These are phyloP conservation scores for Rhazya stricta DNA, from an alignment of 257 asterid genomes.

Conservation along the genomic window DNA sequence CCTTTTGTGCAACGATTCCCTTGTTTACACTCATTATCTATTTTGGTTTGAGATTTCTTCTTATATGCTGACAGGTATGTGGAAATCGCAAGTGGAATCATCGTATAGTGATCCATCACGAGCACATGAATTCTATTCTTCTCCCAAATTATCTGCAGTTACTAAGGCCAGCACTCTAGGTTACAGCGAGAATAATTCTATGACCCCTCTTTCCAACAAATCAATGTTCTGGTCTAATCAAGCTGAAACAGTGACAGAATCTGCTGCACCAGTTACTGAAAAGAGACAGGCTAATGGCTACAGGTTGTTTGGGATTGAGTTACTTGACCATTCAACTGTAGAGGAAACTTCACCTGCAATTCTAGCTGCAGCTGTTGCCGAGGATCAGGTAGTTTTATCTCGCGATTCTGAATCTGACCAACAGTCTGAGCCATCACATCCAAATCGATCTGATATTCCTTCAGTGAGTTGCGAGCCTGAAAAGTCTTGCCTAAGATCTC, in stretches of 20 bases:
- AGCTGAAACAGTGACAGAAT: conserved; percentile 42
- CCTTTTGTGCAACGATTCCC: conserved; percentile 13
- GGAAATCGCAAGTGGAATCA: conserved; percentile 62
- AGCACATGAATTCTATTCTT: conserved; percentile 42
- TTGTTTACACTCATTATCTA: conserved; percentile 7
- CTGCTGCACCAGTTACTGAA: conserved; percentile 49
- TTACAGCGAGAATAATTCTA: conserved; percentile 35
- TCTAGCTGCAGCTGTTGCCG: conserved; percentile 38
- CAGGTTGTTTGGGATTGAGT: conserved; percentile 80
- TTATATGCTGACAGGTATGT: conserved; percentile 45
- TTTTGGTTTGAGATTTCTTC: conserved; percentile 8
- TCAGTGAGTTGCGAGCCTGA: conserved; percentile 66
- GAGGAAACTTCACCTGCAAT: conserved; percentile 43
- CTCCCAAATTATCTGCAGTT: conserved; percentile 52
- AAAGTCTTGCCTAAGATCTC: conserved; percentile 64
- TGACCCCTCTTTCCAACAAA: conserved; percentile 34
- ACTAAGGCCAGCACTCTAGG: conserved; percentile 36
- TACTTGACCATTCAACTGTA: conserved; percentile 47
- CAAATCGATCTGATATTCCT: conserved; percentile 53
- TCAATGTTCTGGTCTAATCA: conserved; percentile 37
- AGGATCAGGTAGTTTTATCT: conserved; percentile 45
- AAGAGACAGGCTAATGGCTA: conserved; percentile 67
- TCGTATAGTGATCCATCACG: conserved; percentile 44
- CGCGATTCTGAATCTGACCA: conserved; percentile 55
- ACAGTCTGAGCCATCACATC: conserved; percentile 61